These are phyloP conservation scores for Porphyrellus cyaneotinctus DNA, from an alignment of 768 basidiomycete genomes.

Conservation along the genomic window DNA sequence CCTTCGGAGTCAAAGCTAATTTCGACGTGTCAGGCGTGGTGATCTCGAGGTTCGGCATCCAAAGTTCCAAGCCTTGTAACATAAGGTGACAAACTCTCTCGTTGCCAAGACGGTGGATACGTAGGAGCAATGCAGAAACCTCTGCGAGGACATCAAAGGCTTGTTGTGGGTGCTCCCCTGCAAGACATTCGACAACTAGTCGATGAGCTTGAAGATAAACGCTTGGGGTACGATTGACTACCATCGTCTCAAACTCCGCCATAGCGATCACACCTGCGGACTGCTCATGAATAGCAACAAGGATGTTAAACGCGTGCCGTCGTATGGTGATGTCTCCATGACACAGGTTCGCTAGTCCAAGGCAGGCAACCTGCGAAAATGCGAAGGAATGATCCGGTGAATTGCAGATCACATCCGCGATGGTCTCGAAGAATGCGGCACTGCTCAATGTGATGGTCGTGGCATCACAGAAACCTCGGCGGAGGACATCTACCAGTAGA, in stretches of 20 bases:
- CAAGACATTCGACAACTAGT: slow-evolving; percentile 71
- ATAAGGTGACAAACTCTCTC: slow-evolving; percentile 53
- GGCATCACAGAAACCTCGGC: slow-evolving; percentile 63
- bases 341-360: slow-evolving; percentile 82
- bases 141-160: slow-evolving; percentile 64
- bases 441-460: slow-evolving; percentile 49
- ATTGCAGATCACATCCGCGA: slow-evolving; percentile 65
- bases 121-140: slow-evolving; percentile 68
- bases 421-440: slow-evolving; percentile 71
- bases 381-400: slow-evolving; percentile 54
- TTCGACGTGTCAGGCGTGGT: slow-evolving; percentile 43
- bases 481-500: slow-evolving; percentile 61
- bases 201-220: slow-evolving; percentile 81
- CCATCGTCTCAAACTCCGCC: slow-evolving; percentile 67
- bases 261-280: slow-evolving; percentile 63
- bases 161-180: slow-evolving; percentile 68
- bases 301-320: slow-evolving; percentile 70
- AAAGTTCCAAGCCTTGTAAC: slow-evolving; percentile 77
- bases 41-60: slow-evolving; percentile 70
- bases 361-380: slow-evolving; percentile 69
- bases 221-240: slow-evolving; percentile 67
- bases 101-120: slow-evolving; percentile 49
- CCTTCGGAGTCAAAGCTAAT: slow-evolving; percentile 38
- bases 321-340: slow-evolving; percentile 64
- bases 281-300: slow-evolving; percentile 69